Evolutionary conservation across 202 grass and related monocot genomes (phyloP), one percentile per base, ranked within the genome.

Genomic region (Setaria viridis): DNA sequence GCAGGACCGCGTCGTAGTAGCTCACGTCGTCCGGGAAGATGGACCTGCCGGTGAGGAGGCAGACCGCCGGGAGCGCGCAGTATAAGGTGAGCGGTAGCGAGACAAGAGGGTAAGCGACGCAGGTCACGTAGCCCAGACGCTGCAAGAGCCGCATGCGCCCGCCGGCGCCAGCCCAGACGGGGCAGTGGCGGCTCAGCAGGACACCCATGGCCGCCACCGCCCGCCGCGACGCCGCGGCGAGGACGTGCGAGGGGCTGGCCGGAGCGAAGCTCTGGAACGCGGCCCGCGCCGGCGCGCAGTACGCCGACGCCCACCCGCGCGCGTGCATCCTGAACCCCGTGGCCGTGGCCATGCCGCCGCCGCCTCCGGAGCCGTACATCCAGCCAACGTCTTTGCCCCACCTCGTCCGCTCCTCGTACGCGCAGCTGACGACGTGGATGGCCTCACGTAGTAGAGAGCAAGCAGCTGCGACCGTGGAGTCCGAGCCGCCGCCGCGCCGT

Each of bases 311-410:
- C 89, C 89, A 91, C 32, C 89, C 89, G n/a, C 85, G 86, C 59
- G 82, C 82, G 50, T 91, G 89, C 89, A 91, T 91, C 56, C 20
- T 78, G 34, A 88, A 82, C 19, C 80, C 84, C 20, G 91, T 92
- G 20, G 5, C 84, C 20, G 91, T 92, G 20, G 5, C 73, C 25
- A 85, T 8, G 43, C 16, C 67, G 46, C 7, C 74, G 55, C 11
- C 76, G 41, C 51, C 82, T 47, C 60, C 43, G 49, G 73, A 55
- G 39, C 58, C 64, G 77, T 92, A 92, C 9, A 67, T 78, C 89
- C 89, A 91, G 3, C 89, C 85, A 1, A 91, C 46, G 71, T 88
- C 82, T 62, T 85, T 88, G 35, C 86, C 90, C 89, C 90, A 91
- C 77, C 79, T 70, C 0, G 90, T 91, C 12, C 79, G 67, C 78